phyloP scores from a whole-genome alignment of 495 filamentous ascomycete species.

The Copromyces sp. region DNA sequence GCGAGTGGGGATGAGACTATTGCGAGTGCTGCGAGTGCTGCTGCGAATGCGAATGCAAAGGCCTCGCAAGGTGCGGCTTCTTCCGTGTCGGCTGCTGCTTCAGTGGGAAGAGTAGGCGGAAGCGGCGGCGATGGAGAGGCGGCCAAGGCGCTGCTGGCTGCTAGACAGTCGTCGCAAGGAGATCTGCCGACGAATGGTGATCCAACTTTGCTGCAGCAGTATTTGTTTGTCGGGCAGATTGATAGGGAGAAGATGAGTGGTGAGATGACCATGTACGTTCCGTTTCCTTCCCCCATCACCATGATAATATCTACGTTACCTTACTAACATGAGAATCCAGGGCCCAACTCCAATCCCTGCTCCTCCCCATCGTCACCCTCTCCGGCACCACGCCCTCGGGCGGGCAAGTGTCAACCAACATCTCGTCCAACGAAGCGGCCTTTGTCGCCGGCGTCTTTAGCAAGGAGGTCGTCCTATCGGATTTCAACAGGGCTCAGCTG shows the following conservation, averaged over 20 bases:
- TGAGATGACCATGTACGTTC: conserved; percentile 31
- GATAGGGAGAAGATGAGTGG: conserved; percentile 32
- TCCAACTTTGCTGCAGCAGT: conserved; percentile 36
- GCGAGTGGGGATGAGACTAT: conserved; percentile 11
- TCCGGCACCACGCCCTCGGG: conserved; percentile 37
- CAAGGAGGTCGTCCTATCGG: conserved; percentile 33
- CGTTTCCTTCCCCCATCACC: neutral
- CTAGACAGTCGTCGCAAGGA: neutral
- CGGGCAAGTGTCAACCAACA: conserved; percentile 42
- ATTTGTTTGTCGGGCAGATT: conserved; percentile 44
- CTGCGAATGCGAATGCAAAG: neutral
- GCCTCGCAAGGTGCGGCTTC: neutral
- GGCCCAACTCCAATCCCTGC: conserved; percentile 43
- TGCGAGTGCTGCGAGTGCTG: neutral
- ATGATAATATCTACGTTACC: neutral
- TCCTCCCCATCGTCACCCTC: conserved; percentile 54
- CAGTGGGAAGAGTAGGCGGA: neutral
- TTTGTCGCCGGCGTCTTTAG: conserved; percentile 63
- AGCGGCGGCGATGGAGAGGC: neutral
- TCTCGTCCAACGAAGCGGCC: conserved; percentile 54
- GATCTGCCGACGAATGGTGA: conserved; percentile 5
- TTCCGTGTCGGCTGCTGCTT: neutral
- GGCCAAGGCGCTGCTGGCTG: neutral
- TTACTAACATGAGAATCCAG: conserved; percentile 25
- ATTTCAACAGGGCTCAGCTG: conserved; percentile 28